Conservation (phyloP, 1,284 basidiomycete species). For the Trichosporon inkin region DNA sequence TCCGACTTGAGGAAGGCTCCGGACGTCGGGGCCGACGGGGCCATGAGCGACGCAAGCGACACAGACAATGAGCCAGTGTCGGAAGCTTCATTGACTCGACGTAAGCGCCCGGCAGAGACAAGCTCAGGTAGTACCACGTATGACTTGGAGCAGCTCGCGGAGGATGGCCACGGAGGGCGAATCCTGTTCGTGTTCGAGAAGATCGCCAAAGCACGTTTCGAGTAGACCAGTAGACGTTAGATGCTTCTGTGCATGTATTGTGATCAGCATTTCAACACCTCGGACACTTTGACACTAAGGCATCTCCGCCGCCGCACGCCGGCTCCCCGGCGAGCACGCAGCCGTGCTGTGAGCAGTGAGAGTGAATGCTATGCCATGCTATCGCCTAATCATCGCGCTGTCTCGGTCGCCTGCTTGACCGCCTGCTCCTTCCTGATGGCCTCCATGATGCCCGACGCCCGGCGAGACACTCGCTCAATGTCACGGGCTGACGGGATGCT, state of each 20-base stretch:
- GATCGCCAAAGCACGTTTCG: conserved; percentile 31
- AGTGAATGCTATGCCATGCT: neutral
- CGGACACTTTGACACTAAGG: too few species aligned
- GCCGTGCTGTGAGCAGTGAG: conserved; percentile 1
- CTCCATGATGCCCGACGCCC: neutral
- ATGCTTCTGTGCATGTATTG: neutral
- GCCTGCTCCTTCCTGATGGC: conserved; percentile 5
- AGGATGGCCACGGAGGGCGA: conserved; percentile 33
- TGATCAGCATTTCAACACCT: neutral
- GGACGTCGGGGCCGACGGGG: too few species aligned
- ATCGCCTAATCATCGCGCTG: conserved; percentile 4
- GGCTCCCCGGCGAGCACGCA: too few species aligned
- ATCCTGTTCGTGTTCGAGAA: conserved; percentile 49
- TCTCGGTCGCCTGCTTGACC: conserved; percentile 7
- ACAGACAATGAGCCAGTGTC: conserved; percentile 10
- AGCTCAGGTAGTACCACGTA: conserved; percentile 21
- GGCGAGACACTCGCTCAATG: neutral
- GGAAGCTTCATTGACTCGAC: neutral
- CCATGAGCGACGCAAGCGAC: conserved; percentile 1
- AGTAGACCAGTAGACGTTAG: neutral
- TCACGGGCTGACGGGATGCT: neutral
- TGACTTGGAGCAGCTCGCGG: conserved; percentile 35
- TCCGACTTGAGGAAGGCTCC: too few species aligned
- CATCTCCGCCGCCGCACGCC: too few species aligned
- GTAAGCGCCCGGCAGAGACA: neutral